Percentiles rank a stretch among this genome's conserved stretches.
Evolutionary conservation across 2,329 filamentous ascomycete genomes (phyloP).

Genomic region (Aspergillus neoniger): DNA sequence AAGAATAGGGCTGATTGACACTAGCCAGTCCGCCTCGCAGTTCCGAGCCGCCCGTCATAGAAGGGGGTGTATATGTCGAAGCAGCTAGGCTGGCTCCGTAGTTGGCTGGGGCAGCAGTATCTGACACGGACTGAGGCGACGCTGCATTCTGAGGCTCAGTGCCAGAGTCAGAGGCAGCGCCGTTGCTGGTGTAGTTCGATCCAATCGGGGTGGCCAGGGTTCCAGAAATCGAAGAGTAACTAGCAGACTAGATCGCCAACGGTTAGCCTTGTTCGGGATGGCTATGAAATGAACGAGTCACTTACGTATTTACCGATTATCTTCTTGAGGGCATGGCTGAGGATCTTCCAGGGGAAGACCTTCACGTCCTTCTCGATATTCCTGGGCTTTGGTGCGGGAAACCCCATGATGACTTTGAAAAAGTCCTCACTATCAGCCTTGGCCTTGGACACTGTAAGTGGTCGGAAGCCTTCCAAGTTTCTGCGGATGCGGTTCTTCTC

Average conservation of each 20-base stretch:
- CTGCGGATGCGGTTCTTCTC: constrained; percentile 98
- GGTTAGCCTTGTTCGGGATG: constrained; percentile 20
- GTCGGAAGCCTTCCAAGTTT: constrained; percentile 92
- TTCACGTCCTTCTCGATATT: constrained; percentile 99
- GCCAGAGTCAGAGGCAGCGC: constrained; percentile 49
- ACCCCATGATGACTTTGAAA: constrained; percentile 99
- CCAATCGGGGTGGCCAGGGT: constrained; percentile 43
- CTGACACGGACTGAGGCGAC: constrained; percentile 53
- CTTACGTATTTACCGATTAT: constrained; percentile 95
- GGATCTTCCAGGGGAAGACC: constrained; percentile 94
- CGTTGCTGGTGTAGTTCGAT: constrained; percentile 44
- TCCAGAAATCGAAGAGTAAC: constrained; percentile 66
- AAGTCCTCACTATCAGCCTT: constrained; percentile 93
- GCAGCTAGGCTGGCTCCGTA: constrained; percentile 48
- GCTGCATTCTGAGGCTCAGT: constrained; percentile 50
- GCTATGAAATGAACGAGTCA: constrained; percentile 26
- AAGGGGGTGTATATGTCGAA: constrained; percentile 47
- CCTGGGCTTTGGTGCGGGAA: constrained; percentile 88
- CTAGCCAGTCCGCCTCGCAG: constrained; percentile 39
- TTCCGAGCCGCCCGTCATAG: constrained; percentile 39
- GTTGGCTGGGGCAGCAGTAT: constrained; percentile 45
- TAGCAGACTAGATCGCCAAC: constrained; percentile 56
- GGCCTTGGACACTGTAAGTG: constrained; percentile 88
- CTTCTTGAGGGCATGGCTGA: constrained; percentile 87
- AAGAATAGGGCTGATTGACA: constrained; percentile 33